Conservation (phyloP, 768 basidiomycete genomes). For the Lactarius pseudohatsudake region DNA sequence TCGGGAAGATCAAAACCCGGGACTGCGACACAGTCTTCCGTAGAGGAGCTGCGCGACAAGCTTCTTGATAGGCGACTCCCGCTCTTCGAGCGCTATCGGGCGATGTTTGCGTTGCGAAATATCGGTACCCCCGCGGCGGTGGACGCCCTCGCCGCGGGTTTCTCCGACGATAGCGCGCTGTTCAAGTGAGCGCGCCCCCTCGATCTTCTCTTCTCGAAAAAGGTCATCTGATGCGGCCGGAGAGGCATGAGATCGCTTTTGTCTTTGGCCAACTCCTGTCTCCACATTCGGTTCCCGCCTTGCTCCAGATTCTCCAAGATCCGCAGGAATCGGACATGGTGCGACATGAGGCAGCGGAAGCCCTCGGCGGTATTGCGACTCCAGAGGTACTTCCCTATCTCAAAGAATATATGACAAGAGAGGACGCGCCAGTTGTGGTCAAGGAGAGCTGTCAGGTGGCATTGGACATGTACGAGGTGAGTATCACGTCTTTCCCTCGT, state of each 20-base stretch:
- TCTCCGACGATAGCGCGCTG: conserved; percentile 82
- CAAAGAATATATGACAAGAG: conserved; percentile 76
- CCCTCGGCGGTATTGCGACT: conserved; percentile 94
- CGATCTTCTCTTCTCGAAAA: background rate
- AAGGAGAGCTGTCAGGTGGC: conserved; percentile 96
- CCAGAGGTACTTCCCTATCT: conserved; percentile 88
- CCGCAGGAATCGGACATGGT: conserved; percentile 89
- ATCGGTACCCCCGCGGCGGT: conserved; percentile 85
- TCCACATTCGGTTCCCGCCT: conserved; percentile 80
- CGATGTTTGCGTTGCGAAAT: conserved; percentile 97
- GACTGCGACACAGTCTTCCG: conserved; percentile 47
- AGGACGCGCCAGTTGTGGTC: conserved; percentile 85
- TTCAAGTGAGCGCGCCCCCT: conserved; percentile 69
- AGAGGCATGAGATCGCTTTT: conserved; percentile 96
- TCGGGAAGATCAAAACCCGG: conserved; percentile 52
- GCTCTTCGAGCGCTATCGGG: conserved; percentile 92
- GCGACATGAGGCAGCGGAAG: conserved; percentile 97
- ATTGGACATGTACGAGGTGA: conserved; percentile 94
- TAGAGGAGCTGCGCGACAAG: conserved; percentile 55
- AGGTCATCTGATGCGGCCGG: conserved; percentile 9
- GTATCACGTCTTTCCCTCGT: conserved; percentile 30
- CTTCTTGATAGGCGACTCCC: conserved; percentile 67
- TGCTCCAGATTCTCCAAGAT: conserved; percentile 76
- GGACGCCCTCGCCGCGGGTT: conserved; percentile 88
- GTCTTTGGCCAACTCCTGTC: conserved; percentile 96